Conservation (phyloP, 768 basidiomycete species). For the Kwoniella pini region DNA sequence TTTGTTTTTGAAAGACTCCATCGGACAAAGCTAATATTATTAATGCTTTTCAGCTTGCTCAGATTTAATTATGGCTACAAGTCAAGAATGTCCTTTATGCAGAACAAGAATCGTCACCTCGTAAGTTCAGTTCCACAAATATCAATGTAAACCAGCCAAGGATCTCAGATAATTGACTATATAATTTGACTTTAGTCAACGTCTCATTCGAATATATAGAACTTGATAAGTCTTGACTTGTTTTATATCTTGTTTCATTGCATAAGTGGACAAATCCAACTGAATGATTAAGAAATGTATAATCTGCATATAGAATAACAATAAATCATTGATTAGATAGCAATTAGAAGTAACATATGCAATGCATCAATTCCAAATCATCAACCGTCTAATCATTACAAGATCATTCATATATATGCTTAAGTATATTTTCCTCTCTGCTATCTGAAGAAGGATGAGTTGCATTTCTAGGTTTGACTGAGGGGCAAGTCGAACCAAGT, state of each 20-base stretch:
- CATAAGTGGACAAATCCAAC: too few relatives aligned
- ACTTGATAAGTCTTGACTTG: background rate
- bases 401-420: background rate
- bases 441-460: too few relatives aligned
- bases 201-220: conserved; percentile 24
- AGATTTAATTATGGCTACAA: conserved; percentile 59
- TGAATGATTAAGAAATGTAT: too few relatives aligned
- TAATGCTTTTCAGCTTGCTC: conserved; percentile 47
- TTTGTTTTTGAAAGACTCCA: conserved; percentile 4
- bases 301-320: too few relatives aligned
- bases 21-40: too few relatives aligned
- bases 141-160: background rate
- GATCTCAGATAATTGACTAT: background rate
- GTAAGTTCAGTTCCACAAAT: conserved; percentile 11
- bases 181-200: conserved; percentile 5
- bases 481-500: too few relatives aligned
- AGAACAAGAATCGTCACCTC: conserved; percentile 60
- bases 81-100: conserved; percentile 86
- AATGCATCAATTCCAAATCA: background rate
- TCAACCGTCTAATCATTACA: background rate
- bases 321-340: too few relatives aligned
- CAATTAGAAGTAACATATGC: conserved; percentile 1
- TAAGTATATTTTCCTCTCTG: too few relatives aligned
- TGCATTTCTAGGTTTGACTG: too few relatives aligned
- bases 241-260: too few relatives aligned